Evolutionary conservation across 208 protist species (phyloP), one percentile per base, ranked within the genome.

Genomic region (Wallacemonas rigidus): DNA sequence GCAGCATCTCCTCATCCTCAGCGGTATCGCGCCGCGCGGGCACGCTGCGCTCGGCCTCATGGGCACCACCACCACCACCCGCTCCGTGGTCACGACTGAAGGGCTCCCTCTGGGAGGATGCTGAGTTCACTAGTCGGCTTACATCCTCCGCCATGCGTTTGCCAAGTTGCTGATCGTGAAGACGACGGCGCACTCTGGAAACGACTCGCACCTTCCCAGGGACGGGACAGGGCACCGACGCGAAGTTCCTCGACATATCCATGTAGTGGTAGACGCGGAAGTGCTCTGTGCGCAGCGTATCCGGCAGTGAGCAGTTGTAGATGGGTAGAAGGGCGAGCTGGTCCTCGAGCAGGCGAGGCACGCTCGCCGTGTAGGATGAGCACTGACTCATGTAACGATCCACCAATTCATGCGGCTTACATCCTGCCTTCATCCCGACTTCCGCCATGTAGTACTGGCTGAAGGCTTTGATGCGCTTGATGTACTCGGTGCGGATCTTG

Each of bases 401-500:
- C 17, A 81, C 76, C 73, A 91, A 69, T n/a, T 83, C 76, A 45
- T 39, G 9, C 39, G 69, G 65, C 0, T 74, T 67, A 64, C 85
- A 75, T 35, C 76, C 50, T 3, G 87, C 81, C 40, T 44, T 51
- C 61, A 92, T 47, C 61, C 90, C 81, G 38, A 73, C 84, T 38
- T 61, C 78, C 48, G 76, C 68, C 36, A 75, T 74, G 72, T 86
- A 91, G 39, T 76, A 72, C 41, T 73, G 67, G 69, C 86, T 92
- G 77, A 93, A 92, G 12, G 75, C 64, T 67, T 89, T 93, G 77
- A 95, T 85, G 47, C 85, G 86, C 60, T 94, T 87, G 68, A 95
- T 88, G 79, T 91, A 90, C 74, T 93, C 88, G 60, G 79, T 83
- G 55, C 91, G 84, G 2, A 80, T 79, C 69, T 91, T 90, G 43